Percentiles rank a stretch among this genome's conserved stretches.
These are phyloP conservation scores for Aspergillus sp. DNA, from an alignment of 2,329 filamentous ascomycete species.

Conservation along the genomic window DNA sequence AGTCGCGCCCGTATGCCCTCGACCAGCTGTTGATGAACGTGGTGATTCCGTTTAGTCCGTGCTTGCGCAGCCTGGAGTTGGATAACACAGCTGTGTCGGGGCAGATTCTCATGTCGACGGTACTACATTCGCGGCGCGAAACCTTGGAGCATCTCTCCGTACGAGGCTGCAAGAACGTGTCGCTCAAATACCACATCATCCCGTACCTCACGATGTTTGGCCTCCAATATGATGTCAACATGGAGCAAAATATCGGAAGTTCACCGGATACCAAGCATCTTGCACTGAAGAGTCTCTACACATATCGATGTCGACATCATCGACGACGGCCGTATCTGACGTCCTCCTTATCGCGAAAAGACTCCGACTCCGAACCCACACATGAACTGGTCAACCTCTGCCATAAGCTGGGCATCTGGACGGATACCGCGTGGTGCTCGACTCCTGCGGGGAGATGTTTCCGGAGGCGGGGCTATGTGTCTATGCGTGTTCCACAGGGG, in stretches of 20 bases:
- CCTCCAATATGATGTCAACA: slow-evolving; percentile 47
- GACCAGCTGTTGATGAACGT: slow-evolving; percentile 60
- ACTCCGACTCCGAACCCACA: slow-evolving; percentile 62
- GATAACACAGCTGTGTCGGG: slow-evolving; percentile 64
- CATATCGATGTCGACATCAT: slow-evolving; percentile 64
- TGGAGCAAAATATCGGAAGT: slow-evolving; percentile 41
- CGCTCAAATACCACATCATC: slow-evolving; percentile 65
- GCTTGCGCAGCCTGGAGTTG: slow-evolving; percentile 59
- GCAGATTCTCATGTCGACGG: slow-evolving; percentile 56
- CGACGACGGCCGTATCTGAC: slow-evolving; percentile 61
- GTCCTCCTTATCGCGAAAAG: slow-evolving; percentile 55
- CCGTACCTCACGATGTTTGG: slow-evolving; percentile 56
- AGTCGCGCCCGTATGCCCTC: slow-evolving; percentile 60
- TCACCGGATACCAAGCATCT: slow-evolving; percentile 42
- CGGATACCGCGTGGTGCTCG: slow-evolving; percentile 63
- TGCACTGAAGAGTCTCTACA: slow-evolving; percentile 61
- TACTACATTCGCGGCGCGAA: slow-evolving; percentile 56
- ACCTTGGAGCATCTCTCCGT: slow-evolving; percentile 62
- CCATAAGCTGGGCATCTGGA: slow-evolving; percentile 61
- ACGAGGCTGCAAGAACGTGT: slow-evolving; percentile 65
- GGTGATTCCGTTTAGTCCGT: slow-evolving; percentile 58
- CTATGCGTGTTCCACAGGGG: slow-evolving; percentile 56
- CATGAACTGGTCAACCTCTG: slow-evolving; percentile 62
- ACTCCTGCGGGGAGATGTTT: slow-evolving; percentile 59
- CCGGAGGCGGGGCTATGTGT: slow-evolving; percentile 58